Evolutionary conservation across 495 filamentous ascomycete species (phyloP).

Genomic region (Tetracladium marchalianum): DNA sequence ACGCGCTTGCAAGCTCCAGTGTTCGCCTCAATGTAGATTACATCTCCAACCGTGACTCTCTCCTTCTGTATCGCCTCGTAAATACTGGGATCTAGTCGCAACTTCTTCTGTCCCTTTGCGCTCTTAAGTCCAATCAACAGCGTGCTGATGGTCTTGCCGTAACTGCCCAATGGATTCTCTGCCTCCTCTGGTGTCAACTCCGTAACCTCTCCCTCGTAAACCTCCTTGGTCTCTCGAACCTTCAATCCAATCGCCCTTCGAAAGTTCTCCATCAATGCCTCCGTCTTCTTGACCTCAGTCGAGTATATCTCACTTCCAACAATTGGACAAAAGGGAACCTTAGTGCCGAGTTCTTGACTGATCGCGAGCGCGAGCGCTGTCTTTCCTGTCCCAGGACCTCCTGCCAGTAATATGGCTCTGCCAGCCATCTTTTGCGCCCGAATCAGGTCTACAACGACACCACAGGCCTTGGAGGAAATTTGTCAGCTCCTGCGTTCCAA

Average conservation of each 20-base stretch:
- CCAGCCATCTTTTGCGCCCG: conserved; percentile 95
- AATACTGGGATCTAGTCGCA: conserved; percentile 90
- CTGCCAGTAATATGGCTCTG: conserved; percentile 83
- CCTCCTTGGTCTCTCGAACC: conserved; percentile 95
- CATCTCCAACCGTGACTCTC: conserved; percentile 87
- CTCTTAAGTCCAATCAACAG: conserved; percentile 84
- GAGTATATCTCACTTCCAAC: conserved; percentile 96
- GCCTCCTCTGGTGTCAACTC: conserved; percentile 92
- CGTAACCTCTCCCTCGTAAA: conserved; percentile 94
- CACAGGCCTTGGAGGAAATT: conserved; percentile 54
- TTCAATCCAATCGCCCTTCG: conserved; percentile 89
- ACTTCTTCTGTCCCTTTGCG: conserved; percentile 89
- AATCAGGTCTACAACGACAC: conserved; percentile 90
- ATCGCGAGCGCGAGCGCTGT: conserved; percentile 91
- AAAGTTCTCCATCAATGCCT: conserved; percentile 98
- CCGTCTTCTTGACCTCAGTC: conserved; percentile 97
- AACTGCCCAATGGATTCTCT: conserved; percentile 94
- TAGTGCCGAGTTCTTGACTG: conserved; percentile 89
- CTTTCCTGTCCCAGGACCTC: conserved; percentile 89
- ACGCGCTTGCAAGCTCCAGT: conserved; percentile 96
- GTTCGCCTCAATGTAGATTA: conserved; percentile 98
- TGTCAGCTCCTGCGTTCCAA: neutral
- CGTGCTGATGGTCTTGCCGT: conserved; percentile 89
- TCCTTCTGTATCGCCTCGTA: conserved; percentile 99
- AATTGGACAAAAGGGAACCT: conserved; percentile 95